These are phyloP conservation scores for Cairneyella variabilis DNA, from an alignment of 495 filamentous ascomycete genomes.

Conservation along the genomic window DNA sequence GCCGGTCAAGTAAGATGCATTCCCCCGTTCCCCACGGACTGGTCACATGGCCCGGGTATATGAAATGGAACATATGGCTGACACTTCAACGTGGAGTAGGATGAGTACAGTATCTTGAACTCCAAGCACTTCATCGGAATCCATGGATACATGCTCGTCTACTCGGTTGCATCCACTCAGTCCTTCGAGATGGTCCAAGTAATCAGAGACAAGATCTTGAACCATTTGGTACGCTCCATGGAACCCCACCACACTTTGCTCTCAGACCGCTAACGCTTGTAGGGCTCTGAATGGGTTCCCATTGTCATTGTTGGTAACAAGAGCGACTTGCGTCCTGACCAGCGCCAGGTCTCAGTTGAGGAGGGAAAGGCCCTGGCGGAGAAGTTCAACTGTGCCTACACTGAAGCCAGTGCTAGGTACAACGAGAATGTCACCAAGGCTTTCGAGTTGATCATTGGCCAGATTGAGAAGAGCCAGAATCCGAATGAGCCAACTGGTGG, in stretches of 20 bases:
- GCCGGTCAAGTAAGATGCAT: conserved; percentile 79
- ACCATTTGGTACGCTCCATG: conserved; percentile 70
- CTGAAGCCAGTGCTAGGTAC: conserved; percentile 89
- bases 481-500: conserved; percentile 75
- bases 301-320: conserved; percentile 97
- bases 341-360: conserved; percentile 83
- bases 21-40: background rate
- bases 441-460: conserved; percentile 90
- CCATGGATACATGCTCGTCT: conserved; percentile 98
- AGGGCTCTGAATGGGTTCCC: conserved; percentile 92
- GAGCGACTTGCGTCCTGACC: conserved; percentile 86
- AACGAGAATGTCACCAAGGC: conserved; percentile 90
- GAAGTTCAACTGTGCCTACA: conserved; percentile 88
- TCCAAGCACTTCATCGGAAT: conserved; percentile 99
- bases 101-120: conserved; percentile 97
- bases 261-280: background rate
- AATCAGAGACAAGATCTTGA: conserved; percentile 95
- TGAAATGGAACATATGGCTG: too few species aligned
- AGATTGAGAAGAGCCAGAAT: conserved; percentile 94
- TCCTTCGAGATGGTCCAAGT: conserved; percentile 96
- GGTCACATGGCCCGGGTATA: conserved; percentile 3
- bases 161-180: conserved; percentile 86
- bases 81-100: too few species aligned
- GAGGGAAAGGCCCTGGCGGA: conserved; percentile 77
- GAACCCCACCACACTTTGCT: background rate